A percentile compares a stretch with the other conserved stretches of the same genome.
These are phyloP conservation scores for Eucalyptus erythrocorys DNA, from an alignment of 345 rosid genomes.

Conservation along the genomic window DNA sequence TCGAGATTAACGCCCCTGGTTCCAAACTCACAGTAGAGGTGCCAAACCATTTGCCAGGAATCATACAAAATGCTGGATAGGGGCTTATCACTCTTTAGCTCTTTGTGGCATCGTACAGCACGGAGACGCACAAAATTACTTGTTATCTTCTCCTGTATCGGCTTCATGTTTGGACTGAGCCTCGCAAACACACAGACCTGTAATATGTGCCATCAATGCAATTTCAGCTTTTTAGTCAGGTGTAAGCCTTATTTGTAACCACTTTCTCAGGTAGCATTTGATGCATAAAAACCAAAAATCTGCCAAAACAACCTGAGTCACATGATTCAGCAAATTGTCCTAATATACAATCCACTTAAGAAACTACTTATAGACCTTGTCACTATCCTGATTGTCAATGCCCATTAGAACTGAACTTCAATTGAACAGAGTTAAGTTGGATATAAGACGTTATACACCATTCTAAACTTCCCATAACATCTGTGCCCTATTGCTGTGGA, in stretches of 20 bases:
- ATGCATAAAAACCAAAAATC: background rate
- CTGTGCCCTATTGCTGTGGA: background rate
- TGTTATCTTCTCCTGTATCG: constrained; percentile 1
- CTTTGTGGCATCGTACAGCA: constrained; percentile 56
- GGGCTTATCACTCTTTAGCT: constrained; percentile 46
- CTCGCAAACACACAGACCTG: constrained; percentile 56
- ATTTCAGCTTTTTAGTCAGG: background rate
- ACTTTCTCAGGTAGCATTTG: background rate
- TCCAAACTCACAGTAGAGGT: constrained; percentile 75
- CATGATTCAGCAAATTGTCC: background rate
- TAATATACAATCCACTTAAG: background rate
- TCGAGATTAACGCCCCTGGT: constrained; percentile 56
- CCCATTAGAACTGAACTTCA: background rate
- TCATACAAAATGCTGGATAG: constrained; percentile 20
- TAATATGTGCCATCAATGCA: background rate
- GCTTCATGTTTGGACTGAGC: constrained; percentile 24
- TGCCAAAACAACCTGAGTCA: background rate
- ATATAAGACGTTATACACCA: background rate
- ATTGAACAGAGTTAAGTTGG: background rate
- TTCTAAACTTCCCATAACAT: background rate
- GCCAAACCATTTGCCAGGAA: constrained; percentile 59
- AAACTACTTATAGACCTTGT: background rate
- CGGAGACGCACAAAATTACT: constrained; percentile 38
- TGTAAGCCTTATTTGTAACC: background rate
- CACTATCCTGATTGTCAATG: background rate